phyloP scores from a whole-genome alignment of 148 eudicot species.

The Selenicereus undatus region DNA sequence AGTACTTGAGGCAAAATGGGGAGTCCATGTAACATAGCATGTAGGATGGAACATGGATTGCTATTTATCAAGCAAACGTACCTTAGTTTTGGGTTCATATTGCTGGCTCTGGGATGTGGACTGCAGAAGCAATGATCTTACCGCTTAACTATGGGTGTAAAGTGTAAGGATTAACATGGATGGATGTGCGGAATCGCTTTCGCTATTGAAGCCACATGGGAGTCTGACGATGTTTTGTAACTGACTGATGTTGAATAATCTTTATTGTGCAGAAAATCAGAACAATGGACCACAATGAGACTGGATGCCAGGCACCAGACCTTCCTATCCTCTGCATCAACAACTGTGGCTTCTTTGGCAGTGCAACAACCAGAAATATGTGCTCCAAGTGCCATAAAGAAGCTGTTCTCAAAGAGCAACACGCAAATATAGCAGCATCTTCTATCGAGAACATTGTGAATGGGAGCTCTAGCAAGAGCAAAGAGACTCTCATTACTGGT shows the following conservation, averaged over 20 bases:
- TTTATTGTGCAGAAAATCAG: background rate
- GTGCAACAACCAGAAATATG: conserved; percentile 55
- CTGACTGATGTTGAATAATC: background rate
- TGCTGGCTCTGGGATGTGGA: no score
- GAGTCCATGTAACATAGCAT: no score
- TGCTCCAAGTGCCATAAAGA: conserved; percentile 61
- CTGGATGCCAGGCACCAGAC: conserved; percentile 44
- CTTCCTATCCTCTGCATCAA: conserved; percentile 52
- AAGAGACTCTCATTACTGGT: conserved; percentile 14
- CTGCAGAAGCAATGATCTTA: no score
- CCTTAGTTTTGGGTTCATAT: no score
- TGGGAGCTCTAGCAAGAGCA: conserved; percentile 24
- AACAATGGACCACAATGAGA: conserved; percentile 34
- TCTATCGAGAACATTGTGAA: conserved; percentile 35
- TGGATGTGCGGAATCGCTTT: background rate
- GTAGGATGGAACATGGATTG: no score
- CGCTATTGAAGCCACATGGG: background rate
- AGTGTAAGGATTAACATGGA: no score
- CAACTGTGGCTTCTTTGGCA: conserved; percentile 63
- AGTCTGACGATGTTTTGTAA: background rate
- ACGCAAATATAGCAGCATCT: conserved; percentile 45
- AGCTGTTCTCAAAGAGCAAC: conserved; percentile 37
- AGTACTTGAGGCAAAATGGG: no score
- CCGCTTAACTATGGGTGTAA: no score
- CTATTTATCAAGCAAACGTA: no score